phyloP scores from a whole-genome alignment of 2,329 filamentous ascomycete species.

The Hypoxylon sp. region DNA sequence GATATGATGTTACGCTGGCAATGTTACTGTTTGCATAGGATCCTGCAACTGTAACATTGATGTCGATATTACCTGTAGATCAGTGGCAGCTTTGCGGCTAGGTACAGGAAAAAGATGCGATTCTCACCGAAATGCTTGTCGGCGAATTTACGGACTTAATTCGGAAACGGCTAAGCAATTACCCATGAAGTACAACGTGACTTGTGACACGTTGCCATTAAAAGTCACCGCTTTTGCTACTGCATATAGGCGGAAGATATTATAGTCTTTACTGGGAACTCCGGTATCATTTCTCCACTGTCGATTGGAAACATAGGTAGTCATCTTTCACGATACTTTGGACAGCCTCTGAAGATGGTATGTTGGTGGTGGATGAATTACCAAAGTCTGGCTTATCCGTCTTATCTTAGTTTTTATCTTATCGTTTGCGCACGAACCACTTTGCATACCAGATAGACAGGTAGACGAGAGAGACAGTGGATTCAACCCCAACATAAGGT shows the following conservation, averaged over 20 bases:
- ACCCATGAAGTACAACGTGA: conserved; percentile 8
- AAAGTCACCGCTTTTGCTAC: conserved; percentile 8
- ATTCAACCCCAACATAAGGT: neutral
- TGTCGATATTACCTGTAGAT: conserved; percentile 5
- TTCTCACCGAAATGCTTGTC: conserved; percentile 9
- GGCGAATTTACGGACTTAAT: conserved; percentile 24
- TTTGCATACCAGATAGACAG: too few species aligned
- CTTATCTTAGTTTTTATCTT: neutral
- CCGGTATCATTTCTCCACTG: neutral
- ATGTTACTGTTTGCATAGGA: conserved; percentile 18
- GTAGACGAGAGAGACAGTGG: too few species aligned
- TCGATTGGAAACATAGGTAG: neutral
- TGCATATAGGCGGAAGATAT: neutral
- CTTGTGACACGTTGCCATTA: conserved; percentile 13
- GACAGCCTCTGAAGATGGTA: neutral
- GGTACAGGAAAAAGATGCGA: conserved; percentile 2
- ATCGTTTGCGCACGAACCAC: neutral
- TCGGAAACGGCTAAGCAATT: conserved; percentile 21
- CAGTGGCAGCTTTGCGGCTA: conserved; percentile 4
- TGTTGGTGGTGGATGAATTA: neutral
- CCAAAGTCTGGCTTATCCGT: neutral
- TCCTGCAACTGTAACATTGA: conserved; percentile 3
- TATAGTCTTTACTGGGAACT: neutral
- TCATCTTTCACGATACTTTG: neutral
- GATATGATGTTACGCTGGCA: neutral